These are phyloP conservation scores for Paramecium bursaria DNA, from an alignment of 73 alveolate genomes.

Conservation along the genomic window DNA sequence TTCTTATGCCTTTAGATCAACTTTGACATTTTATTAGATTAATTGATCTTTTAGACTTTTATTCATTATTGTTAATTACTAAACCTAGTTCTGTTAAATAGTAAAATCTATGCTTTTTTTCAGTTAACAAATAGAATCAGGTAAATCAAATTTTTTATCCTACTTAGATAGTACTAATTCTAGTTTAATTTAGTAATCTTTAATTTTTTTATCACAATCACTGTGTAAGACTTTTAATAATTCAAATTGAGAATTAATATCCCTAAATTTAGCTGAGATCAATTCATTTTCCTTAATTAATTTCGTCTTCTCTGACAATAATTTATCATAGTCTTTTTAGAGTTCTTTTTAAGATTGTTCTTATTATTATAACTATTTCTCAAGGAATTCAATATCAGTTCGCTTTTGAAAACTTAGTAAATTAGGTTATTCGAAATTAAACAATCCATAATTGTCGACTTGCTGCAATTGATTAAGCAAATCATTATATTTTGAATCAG, in stretches of 20 bases:
- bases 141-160: background rate
- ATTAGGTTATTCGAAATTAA: background rate
- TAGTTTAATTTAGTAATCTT: too few species aligned
- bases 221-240: background rate
- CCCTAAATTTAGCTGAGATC: background rate
- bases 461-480: slow-evolving; percentile 14
- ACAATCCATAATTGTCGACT: background rate
- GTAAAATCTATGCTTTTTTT: background rate
- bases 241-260: background rate
- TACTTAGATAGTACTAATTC: background rate
- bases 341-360: background rate
- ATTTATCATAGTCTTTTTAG: background rate
- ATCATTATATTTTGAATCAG: slow-evolving; percentile 4
- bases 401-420: background rate
- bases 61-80: slow-evolving; percentile 12
- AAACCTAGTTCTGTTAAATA: background rate
- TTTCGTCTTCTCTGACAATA: background rate
- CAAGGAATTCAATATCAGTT: background rate
- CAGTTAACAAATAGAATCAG: background rate
- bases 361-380: background rate
- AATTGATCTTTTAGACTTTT: slow-evolving; percentile 15
- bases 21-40: background rate
- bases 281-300: background rate
- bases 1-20: slow-evolving; percentile 29
- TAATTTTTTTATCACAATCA: background rate